These are phyloP conservation scores for Aulographum hederae DNA, from an alignment of 2,329 filamentous ascomycete genomes.

Conservation along the genomic window DNA sequence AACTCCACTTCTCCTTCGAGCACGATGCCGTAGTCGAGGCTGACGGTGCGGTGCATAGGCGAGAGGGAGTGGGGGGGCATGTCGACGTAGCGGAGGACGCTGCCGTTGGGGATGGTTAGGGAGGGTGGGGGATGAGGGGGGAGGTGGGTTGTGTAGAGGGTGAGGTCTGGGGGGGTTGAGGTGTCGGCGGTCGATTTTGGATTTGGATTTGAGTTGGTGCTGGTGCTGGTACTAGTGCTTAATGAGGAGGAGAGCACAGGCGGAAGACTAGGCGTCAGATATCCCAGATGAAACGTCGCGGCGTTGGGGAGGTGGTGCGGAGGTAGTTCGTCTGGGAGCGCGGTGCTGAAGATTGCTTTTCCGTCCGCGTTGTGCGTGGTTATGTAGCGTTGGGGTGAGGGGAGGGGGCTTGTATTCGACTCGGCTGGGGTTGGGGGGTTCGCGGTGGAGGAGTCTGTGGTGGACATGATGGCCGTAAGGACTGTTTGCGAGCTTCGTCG, in stretches of 20 bases:
- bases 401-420: too few species aligned
- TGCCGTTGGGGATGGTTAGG: slow-evolving; percentile 28
- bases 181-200: slow-evolving; percentile 27
- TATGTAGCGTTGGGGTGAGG: too few species aligned
- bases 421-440: too few species aligned
- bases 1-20: slow-evolving; percentile 20
- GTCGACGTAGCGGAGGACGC: slow-evolving; percentile 25
- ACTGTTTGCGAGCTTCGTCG: too few species aligned
- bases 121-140: slow-evolving; percentile 28
- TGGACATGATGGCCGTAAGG: too few species aligned
- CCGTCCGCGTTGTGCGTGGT: slow-evolving; percentile 17
- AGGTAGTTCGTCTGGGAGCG: slow-evolving; percentile 16
- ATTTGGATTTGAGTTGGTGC: slow-evolving; percentile 24
- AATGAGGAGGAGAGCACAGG: too few species aligned
- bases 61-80: slow-evolving; percentile 15
- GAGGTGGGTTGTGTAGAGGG: slow-evolving; percentile 25
- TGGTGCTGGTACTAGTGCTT: too few species aligned
- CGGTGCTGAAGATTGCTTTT: slow-evolving; percentile 18
- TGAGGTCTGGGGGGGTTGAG: slow-evolving; percentile 27
- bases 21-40: slow-evolving; percentile 20
- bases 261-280: too few species aligned
- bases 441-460: too few species aligned
- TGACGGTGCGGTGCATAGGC: slow-evolving; percentile 22
- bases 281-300: slow-evolving; percentile 1
- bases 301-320: slow-evolving; percentile 9